A percentile compares a stretch with the other conserved stretches of the same genome.
Evolutionary conservation across 164 flowering plant genomes (phyloP).

Genomic region (Dillenia suffruticosa): DNA sequence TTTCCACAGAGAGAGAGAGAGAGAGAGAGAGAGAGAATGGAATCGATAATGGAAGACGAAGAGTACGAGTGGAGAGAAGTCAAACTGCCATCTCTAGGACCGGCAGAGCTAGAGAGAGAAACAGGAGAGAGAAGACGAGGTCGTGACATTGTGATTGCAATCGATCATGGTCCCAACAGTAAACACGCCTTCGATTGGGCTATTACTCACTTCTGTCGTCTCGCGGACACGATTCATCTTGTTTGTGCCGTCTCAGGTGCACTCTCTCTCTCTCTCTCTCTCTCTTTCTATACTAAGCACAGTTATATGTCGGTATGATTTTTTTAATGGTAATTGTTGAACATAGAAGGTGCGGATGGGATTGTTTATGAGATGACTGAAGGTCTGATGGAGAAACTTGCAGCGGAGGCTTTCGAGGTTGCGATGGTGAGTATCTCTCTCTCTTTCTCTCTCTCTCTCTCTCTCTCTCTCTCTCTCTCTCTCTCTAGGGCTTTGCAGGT

Average conservation of each 20-base stretch:
- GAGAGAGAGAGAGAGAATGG: slow-evolving; percentile 34
- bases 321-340: slow-evolving; percentile 1
- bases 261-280: background rate
- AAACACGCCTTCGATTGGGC: slow-evolving; percentile 96
- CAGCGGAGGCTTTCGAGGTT: slow-evolving; percentile 76
- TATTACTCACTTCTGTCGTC: slow-evolving; percentile 65
- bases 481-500: background rate
- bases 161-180: slow-evolving; percentile 95
- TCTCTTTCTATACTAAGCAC: background rate
- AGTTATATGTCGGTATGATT: background rate
- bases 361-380: slow-evolving; percentile 51
- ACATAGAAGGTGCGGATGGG: slow-evolving; percentile 50
- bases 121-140: slow-evolving; percentile 78
- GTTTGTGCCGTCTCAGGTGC: slow-evolving; percentile 76
- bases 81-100: slow-evolving; percentile 49
- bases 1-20: too few relatives aligned
- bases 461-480: background rate
- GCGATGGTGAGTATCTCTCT: slow-evolving; percentile 53
- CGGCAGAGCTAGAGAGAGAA: slow-evolving; percentile 68
- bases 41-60: slow-evolving; percentile 51
- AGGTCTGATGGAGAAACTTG: slow-evolving; percentile 68
- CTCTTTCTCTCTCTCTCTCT: background rate
- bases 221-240: slow-evolving; percentile 84
- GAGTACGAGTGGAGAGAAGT: slow-evolving; percentile 73
- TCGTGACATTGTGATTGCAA: slow-evolving; percentile 63